Evolutionary conservation across 208 protist species (phyloP).

Genomic region (Leptomonas seymouri): DNA sequence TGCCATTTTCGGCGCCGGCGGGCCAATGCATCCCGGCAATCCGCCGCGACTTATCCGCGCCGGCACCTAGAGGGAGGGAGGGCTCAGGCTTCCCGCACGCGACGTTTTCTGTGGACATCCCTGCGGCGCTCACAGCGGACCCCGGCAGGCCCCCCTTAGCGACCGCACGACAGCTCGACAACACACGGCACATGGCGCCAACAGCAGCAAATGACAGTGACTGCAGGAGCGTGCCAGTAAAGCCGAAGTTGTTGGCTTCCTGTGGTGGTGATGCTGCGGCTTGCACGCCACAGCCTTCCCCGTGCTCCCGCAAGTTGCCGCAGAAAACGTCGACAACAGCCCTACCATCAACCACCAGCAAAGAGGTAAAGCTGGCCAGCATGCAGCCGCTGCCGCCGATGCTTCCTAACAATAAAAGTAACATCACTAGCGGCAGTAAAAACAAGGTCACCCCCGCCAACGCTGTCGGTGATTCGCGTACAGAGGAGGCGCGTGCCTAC

Average conservation of each 20-base stretch:
- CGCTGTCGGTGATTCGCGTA: not conserved
- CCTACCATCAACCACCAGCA: not conserved
- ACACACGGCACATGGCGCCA: not conserved
- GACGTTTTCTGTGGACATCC: not conserved
- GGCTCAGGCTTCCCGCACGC: not conserved
- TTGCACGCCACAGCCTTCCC: not conserved
- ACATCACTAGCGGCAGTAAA: not conserved
- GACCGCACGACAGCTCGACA: not conserved
- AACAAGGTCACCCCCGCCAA: not conserved
- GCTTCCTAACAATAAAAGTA: not conserved
- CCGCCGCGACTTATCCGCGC: conserved; percentile 1
- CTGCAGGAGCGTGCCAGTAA: no score
- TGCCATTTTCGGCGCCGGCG: conserved; percentile 15
- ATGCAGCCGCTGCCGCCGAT: not conserved
- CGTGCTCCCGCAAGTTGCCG: conserved; percentile 10
- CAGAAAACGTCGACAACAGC: not conserved
- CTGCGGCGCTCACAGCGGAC: not conserved
- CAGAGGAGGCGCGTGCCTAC: not conserved
- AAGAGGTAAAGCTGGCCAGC: not conserved
- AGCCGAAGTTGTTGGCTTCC: not conserved
- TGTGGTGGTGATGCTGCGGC: not conserved
- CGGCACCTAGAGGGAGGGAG: not conserved
- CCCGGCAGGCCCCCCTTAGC: not conserved
- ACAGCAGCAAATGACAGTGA: no score
- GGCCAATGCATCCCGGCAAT: conserved; percentile 2